Base-by-base conservation (phyloP, 345 rosid genomes). In the Pistacia vera region DNA sequence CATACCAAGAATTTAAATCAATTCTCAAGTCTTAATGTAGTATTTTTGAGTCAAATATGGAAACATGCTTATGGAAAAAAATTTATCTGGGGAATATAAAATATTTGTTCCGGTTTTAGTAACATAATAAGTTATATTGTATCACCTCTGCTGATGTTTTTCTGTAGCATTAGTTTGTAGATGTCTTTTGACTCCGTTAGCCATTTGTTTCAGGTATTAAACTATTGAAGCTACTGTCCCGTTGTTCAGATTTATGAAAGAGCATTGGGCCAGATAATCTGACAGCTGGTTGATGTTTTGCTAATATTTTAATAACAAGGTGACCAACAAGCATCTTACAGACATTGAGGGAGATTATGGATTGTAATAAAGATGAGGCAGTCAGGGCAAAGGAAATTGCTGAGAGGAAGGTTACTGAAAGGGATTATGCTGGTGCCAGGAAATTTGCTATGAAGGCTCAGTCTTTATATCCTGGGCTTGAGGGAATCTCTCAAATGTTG, bases 321-420 rank as follows among this genome's bases (percentile, higher is more conserved):
- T 61, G 69, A 63, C 66, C 70, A 63, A 74, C 74, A 66, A 63
- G 20, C 59, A 33, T 52, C 12, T 74, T 77, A n/a, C 63, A 63
- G 30, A 14, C 64, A 41, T 5, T 55, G 35, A 10, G 71, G n/a
- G 62, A 5, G 75, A 9, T 63, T 49, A 93, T 95, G 97, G 99
- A 95, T 77, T 95, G 99, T 83, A 95, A 93, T 70, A 92, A 81
- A 84, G 99, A 93, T 38, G 99, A 93, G 82, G 98, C 99, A 41
- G 66, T 80, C 75, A 87, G 92, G 81, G 98, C 99, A 12, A 92
- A 87, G 81, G 91, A 91, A 71, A 90, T 95, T 82, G 97, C 99
- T 56, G 99, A 87, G 81, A 89, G 87, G 78, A 95, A 95, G 85
- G 73, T 92, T 68, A 66, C 71, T 8, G 92, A 90, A 57, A 91